Base-by-base conservation (phyloP, 768 basidiomycete species). In the Rossbeevera mucosa region DNA sequence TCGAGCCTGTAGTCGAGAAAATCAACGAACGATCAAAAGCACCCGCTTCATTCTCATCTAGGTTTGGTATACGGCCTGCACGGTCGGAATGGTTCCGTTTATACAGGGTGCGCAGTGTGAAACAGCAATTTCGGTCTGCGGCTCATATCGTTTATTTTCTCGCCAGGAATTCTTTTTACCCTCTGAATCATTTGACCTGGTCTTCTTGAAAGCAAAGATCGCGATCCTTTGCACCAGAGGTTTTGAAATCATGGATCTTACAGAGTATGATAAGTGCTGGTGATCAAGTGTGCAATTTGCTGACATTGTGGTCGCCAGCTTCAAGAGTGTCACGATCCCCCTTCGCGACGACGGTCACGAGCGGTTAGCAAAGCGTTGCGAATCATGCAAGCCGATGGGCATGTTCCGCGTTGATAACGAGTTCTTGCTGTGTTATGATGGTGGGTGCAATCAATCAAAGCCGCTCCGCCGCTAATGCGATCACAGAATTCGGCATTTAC, bases 231-330 rank as follows among this genome's bases (percentile, higher is more conserved):
- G 94, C 60, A 85, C 89, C 0, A 91, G 91, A 64, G 94, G 94
- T 36, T 97, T 97, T 61, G 94, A 97, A 69, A 95, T 97, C 61
- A 97, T 98, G 89, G 92, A 97, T 60, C 78, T 97, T 38, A 83
- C 84, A 21, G 91, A 94, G 90, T 95, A 73, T 42, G 89, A 68
- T 21, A 7, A 14, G 16, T 14, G 7, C 26, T 44, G 28, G n/a
- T 9, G 1, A 1, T 26, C 12, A 18, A 18, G 12, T 6, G 11
- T 36, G 14, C 11, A n/a, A 24, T 9, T 51, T 18, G 16, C 41
- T 58, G 26, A 50, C 48, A 3, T 33, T 26, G 4, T 18, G 44
- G 18, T 25, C 13, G 25, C 43, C 28, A 91, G 88, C 68, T 88
- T 91, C 70, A 87, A 88, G 69, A 91, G 88, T 64, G 86, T 88